These are phyloP conservation scores for Oleoguttula mirabilis DNA, from an alignment of 495 filamentous ascomycete species.

Conservation along the genomic window DNA sequence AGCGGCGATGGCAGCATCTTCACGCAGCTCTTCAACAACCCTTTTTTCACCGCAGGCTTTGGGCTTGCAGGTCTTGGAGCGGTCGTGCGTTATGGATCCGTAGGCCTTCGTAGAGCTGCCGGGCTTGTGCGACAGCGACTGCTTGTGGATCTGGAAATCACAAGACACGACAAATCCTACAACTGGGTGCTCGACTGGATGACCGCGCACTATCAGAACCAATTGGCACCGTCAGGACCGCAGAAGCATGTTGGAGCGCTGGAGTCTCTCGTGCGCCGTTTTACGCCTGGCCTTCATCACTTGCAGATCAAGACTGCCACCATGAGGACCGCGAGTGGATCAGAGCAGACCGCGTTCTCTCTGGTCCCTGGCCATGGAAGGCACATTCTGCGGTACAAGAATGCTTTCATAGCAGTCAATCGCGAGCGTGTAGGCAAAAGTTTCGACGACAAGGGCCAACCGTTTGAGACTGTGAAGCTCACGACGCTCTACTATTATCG, in stretches of 20 bases:
- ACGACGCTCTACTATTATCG: conserved; percentile 84
- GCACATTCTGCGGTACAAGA: conserved; percentile 74
- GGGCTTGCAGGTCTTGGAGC: conserved; percentile 83
- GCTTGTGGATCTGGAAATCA: conserved; percentile 91
- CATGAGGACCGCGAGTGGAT: conserved; percentile 47
- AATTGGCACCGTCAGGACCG: not conserved
- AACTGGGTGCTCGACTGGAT: conserved; percentile 93
- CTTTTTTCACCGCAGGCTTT: conserved; percentile 62
- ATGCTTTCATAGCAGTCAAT: conserved; percentile 74
- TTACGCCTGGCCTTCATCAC: conserved; percentile 53
- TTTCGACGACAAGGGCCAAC: conserved; percentile 63
- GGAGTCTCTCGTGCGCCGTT: conserved; percentile 42
- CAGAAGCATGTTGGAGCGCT: conserved; percentile 33
- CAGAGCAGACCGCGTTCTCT: conserved; percentile 65
- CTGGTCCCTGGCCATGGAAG: conserved; percentile 82
- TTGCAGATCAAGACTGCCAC: conserved; percentile 57
- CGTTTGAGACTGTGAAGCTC: conserved; percentile 87
- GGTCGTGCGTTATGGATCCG: conserved; percentile 60
- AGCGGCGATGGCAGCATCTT: conserved; percentile 29
- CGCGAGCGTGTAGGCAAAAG: conserved; percentile 64
- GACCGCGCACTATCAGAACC: conserved; percentile 53
- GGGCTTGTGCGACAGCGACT: conserved; percentile 67
- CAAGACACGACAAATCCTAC: conserved; percentile 82
- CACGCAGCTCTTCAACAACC: conserved; percentile 49
- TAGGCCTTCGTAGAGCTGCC: conserved; percentile 54